Percentiles rank a stretch among this genome's conserved stretches.
phyloP scores from a whole-genome alignment of 164 flowering plant genomes.

The Chloranthus sessilifolius region DNA sequence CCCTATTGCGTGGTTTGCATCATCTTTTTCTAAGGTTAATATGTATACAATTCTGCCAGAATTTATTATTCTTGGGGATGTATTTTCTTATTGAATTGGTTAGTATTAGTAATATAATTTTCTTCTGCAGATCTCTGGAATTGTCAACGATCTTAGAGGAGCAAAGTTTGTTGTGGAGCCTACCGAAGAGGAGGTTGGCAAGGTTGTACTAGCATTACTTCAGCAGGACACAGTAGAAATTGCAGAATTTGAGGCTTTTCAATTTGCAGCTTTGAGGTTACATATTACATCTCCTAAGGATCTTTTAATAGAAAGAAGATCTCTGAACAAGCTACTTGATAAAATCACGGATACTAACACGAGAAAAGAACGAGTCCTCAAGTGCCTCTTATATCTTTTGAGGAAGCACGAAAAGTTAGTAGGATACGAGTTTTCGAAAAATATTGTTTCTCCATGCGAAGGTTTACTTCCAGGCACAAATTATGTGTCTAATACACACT shows the following conservation, averaged over 20 bases:
- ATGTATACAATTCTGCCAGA: too few species aligned
- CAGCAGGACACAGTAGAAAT: constrained; percentile 25
- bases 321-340: constrained; percentile 48
- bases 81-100: too few species aligned
- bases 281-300: constrained; percentile 49
- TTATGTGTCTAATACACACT: constrained; percentile 11
- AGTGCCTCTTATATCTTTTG: constrained; percentile 45
- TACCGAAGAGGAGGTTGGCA: constrained; percentile 73
- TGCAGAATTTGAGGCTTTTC: constrained; percentile 41
- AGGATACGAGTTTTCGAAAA: constrained; percentile 21
- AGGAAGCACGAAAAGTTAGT: constrained; percentile 42
- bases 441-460: constrained; percentile 13
- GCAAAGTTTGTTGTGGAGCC: constrained; percentile 45
- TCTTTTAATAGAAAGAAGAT: constrained; percentile 63
- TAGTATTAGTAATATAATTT: background rate
- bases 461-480: constrained; percentile 6
- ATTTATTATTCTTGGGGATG: too few species aligned
- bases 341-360: constrained; percentile 37
- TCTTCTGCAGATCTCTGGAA: constrained; percentile 55
- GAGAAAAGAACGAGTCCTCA: constrained; percentile 42
- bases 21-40: too few species aligned
- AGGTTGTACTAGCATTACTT: constrained; percentile 42
- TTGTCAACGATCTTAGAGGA: constrained; percentile 48
- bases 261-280: constrained; percentile 47
- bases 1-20: too few species aligned